These are phyloP conservation scores for Quercus mongolica DNA, from an alignment of 306 rosid genomes.

Conservation along the genomic window DNA sequence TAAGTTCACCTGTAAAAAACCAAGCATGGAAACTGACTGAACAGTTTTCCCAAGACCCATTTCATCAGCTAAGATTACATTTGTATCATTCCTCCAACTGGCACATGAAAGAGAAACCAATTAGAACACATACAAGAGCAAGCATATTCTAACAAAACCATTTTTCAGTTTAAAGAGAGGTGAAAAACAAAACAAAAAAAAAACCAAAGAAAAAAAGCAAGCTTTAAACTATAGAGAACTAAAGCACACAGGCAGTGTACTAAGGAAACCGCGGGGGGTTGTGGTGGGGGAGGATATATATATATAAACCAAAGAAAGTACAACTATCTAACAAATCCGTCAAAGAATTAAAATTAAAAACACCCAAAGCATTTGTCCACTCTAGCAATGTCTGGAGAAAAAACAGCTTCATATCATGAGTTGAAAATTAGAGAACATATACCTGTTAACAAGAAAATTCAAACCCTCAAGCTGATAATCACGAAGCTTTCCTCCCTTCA, in stretches of 20 bases:
- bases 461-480: conserved; percentile 99
- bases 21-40: conserved; percentile 99
- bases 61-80: conserved; percentile 99
- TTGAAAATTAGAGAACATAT: neutral
- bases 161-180: neutral
- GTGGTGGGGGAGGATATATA: too few relatives aligned
- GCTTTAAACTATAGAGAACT: neutral
- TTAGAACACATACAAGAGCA: conserved; percentile 29
- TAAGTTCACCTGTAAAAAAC: conserved; percentile 80
- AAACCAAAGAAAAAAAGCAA: neutral
- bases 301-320: too few relatives aligned
- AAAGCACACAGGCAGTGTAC: too few relatives aligned
- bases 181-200: neutral
- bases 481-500: conserved; percentile 96
- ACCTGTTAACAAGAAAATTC: conserved; percentile 99
- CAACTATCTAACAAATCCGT: too few relatives aligned
- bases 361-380: too few relatives aligned
- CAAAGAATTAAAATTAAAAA: too few relatives aligned
- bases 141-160: neutral
- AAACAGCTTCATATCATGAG: too few relatives aligned
- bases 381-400: too few relatives aligned
- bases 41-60: conserved; percentile 99
- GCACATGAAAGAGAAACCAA: conserved; percentile 27
- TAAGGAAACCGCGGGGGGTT: too few relatives aligned
- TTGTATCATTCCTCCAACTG: conserved; percentile 99